A percentile compares a stretch with the other conserved stretches of the same genome.
phyloP scores from a whole-genome alignment of 352 stramenopile genomes.

The Pythium scleroteichum region DNA sequence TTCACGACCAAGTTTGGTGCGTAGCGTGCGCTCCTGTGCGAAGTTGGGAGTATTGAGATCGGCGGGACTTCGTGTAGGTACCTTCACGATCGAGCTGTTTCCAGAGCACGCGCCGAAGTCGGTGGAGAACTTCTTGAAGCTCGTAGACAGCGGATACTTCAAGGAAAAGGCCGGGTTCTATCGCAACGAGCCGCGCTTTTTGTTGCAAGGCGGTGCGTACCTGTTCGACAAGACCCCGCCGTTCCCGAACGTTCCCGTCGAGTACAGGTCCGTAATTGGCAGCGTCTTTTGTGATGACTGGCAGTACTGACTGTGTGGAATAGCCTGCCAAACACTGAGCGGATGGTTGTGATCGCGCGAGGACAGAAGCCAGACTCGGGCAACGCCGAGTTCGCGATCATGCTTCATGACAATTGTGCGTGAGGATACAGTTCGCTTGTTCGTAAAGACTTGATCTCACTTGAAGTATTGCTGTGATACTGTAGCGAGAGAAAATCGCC shows the following conservation, averaged over 20 bases:
- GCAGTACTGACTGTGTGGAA: neutral
- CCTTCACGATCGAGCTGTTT: conserved; percentile 80
- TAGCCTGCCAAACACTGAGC: conserved; percentile 72
- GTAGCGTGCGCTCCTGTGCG: neutral
- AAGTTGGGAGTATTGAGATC: no score
- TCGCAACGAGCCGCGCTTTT: conserved; percentile 80
- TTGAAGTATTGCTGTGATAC: neutral
- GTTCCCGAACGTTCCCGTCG: conserved; percentile 65
- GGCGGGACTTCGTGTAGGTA: conserved; percentile 28
- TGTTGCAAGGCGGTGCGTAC: conserved; percentile 77
- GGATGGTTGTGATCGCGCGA: conserved; percentile 82
- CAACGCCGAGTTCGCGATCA: conserved; percentile 84
- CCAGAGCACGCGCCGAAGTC: conserved; percentile 76
- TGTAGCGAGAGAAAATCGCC: conserved; percentile 53
- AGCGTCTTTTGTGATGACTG: neutral
- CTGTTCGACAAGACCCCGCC: conserved; percentile 72
- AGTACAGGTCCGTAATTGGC: conserved; percentile 52
- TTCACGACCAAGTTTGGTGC: conserved; percentile 77
- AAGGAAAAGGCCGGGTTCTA: conserved; percentile 78
- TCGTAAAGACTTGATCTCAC: neutral
- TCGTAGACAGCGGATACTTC: conserved; percentile 71
- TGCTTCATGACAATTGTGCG: conserved; percentile 82
- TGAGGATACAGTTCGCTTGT: conserved; percentile 4
- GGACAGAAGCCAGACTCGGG: conserved; percentile 67
- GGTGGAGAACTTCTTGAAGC: conserved; percentile 67